These are phyloP conservation scores for Phytophthora pseudosyringae DNA, from an alignment of 352 stramenopile genomes.

Conservation along the genomic window DNA sequence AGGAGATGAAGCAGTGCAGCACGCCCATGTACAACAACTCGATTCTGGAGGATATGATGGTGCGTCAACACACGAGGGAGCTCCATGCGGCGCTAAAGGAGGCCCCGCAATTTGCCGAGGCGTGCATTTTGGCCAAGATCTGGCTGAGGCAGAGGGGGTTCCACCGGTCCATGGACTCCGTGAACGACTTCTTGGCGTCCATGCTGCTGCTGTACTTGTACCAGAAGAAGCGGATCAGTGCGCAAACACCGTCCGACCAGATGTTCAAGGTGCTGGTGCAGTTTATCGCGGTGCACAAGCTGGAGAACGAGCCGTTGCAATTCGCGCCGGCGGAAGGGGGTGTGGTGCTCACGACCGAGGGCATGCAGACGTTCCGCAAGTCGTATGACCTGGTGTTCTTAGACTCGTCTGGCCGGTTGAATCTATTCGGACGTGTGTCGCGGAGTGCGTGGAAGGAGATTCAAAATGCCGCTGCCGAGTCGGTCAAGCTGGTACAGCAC, in stretches of 20 bases:
- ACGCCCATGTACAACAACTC: conserved; percentile 92
- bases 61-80: conserved; percentile 80
- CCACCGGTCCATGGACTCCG: conserved; percentile 70
- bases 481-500: conserved; percentile 64
- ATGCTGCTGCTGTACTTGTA: conserved; percentile 90
- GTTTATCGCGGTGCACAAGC: conserved; percentile 75
- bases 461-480: conserved; percentile 66
- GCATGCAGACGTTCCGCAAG: conserved; percentile 67
- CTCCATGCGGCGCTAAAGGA: conserved; percentile 74
- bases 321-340: conserved; percentile 63
- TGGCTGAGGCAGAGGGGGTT: conserved; percentile 89
- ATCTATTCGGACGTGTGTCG: conserved; percentile 76
- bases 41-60: conserved; percentile 92
- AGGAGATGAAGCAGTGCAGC: conserved; percentile 68
- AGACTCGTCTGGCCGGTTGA: conserved; percentile 75
- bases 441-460: conserved; percentile 75
- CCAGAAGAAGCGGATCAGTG: conserved; percentile 70
- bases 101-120: conserved; percentile 75
- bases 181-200: conserved; percentile 85
- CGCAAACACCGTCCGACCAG: conserved; percentile 76
- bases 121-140: conserved; percentile 86
- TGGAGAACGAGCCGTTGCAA: conserved; percentile 69
- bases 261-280: conserved; percentile 90
- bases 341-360: conserved; percentile 70
- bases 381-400: conserved; percentile 82